A percentile compares a stretch with the other conserved stretches of the same genome.
Conservation (phyloP, 345 rosid species). For the Boechera retrofracta region DNA sequence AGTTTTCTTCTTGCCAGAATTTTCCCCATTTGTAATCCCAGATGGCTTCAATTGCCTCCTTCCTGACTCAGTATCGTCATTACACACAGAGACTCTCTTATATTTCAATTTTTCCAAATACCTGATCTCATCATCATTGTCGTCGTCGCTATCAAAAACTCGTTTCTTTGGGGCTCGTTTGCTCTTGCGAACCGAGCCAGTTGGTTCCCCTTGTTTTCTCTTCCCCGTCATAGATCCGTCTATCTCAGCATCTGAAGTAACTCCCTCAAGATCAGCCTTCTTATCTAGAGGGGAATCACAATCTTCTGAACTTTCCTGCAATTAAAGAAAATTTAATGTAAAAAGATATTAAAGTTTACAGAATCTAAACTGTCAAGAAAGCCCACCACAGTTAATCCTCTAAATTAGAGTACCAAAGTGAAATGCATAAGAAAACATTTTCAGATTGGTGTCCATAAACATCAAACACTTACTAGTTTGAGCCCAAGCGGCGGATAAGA, state of each 20-base stretch:
- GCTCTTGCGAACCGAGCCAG: conserved; percentile 75
- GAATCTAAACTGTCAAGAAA: conserved; percentile 39
- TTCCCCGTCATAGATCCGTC: conserved; percentile 62
- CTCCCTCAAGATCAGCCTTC: conserved; percentile 65
- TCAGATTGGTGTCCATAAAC: conserved; percentile 31
- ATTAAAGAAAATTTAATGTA: conserved; percentile 38
- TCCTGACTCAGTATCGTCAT: conserved; percentile 64
- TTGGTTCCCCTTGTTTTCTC: conserved; percentile 62
- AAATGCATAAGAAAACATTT: conserved; percentile 17
- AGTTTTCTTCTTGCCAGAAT: conserved; percentile 63
- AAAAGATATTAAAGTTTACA: conserved; percentile 32
- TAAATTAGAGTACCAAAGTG: conserved; percentile 10
- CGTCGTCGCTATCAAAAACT: conserved; percentile 61
- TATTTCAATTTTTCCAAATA: conserved; percentile 80
- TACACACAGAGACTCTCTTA: conserved; percentile 50
- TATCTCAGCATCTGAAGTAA: conserved; percentile 72
- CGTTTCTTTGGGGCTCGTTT: conserved; percentile 77
- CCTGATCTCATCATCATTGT: conserved; percentile 85
- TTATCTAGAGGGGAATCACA: conserved; percentile 54
- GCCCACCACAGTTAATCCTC: conserved; percentile 8
- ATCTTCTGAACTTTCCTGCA: conserved; percentile 66
- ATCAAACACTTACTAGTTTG: conserved; percentile 16
- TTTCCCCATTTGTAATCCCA: conserved; percentile 57
- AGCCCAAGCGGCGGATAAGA: conserved; percentile 1
- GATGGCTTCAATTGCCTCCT: conserved; percentile 69